Conservation (phyloP, 2,329 filamentous ascomycete species). For the Drechslerella stenobrocha region DNA sequence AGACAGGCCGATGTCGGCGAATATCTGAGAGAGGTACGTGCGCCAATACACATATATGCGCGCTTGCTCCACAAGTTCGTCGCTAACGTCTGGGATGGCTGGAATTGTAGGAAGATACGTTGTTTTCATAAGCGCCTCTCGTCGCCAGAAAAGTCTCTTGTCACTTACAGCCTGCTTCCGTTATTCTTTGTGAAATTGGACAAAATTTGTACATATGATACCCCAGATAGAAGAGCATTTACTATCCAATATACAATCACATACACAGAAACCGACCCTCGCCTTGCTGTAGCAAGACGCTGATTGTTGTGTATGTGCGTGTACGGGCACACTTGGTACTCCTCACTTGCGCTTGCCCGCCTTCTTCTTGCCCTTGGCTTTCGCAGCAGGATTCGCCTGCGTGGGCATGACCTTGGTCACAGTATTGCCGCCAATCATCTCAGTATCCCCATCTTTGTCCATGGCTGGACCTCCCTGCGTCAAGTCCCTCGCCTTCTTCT, state of each 20-base stretch:
- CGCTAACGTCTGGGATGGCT: conserved; percentile 12
- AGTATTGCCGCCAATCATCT: conserved; percentile 47
- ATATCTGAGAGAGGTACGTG: conserved; percentile 75
- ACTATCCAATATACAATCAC: conserved; percentile 23
- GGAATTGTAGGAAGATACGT: conserved; percentile 52
- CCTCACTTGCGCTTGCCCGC: conserved; percentile 40
- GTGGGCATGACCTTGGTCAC: conserved; percentile 38
- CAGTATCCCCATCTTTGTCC: conserved; percentile 57
- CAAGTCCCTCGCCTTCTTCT: conserved; percentile 74
- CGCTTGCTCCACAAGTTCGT: not conserved
- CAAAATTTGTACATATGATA: conserved; percentile 44
- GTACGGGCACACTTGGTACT: not conserved
- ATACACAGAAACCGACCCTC: conserved; percentile 12
- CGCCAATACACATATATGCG: not conserved
- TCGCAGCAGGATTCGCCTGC: conserved; percentile 14
- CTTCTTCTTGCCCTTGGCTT: conserved; percentile 44
- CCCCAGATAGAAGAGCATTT: conserved; percentile 33
- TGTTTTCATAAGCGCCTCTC: conserved; percentile 48
- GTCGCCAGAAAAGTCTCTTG: conserved; percentile 11
- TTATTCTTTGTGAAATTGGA: not conserved
- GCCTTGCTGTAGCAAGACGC: not conserved
- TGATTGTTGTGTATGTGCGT: not conserved
- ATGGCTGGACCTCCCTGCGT: conserved; percentile 84
- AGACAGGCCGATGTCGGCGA: conserved; percentile 92
- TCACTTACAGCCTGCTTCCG: conserved; percentile 8